Evolutionary conservation across 345 rosid genomes (phyloP), one percentile per base, ranked within the genome.

Genomic region (Lenwebbia sp.): DNA sequence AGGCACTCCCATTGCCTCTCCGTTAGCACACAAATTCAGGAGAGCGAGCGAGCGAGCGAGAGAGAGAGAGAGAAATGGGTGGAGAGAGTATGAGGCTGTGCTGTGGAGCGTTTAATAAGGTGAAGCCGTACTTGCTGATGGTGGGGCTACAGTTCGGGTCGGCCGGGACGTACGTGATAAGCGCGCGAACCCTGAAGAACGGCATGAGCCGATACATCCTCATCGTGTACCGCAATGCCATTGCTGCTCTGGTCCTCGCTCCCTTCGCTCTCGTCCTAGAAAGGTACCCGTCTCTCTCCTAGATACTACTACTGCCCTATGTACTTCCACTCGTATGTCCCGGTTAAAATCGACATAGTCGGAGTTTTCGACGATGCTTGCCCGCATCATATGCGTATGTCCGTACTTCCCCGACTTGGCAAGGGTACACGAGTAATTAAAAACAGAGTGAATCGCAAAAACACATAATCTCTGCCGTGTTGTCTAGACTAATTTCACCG

Each of bases 181-280:
- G 91, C 88, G 90, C 89, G 93, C 88, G 85, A 1, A 92, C 94
- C 82, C 97, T 94, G n/a, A 94, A 90, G 54, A 91, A 88, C 41
- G 98, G 99, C 88, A 95, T 94, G 94, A 95, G 94, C 83, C 92
- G 94, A 44, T 93, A 94, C 82, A 95, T 94, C 33, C 90, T 94
- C 15, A 88, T 96, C 56, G 96, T 93, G 70, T 96, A 94, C 82
- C 95, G 97, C 58, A 95, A 96, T 85, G 92, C 88, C 28, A 65
- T 95, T 26, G 97, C 97, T n/a, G 93, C 98, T 37, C 90, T 95
- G 55, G 90, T 89, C 15, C 93, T 96, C 15, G 95, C 94, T 28
- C 97, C 98, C 84, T 94, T 96, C 74, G 98, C 99, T 12, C 87
- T 95, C 22, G 12, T 94, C 88, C 82, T 95, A 11, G 99, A 95